phyloP scores from a whole-genome alignment of 352 stramenopile genomes.

The Phytopythium litorale region DNA sequence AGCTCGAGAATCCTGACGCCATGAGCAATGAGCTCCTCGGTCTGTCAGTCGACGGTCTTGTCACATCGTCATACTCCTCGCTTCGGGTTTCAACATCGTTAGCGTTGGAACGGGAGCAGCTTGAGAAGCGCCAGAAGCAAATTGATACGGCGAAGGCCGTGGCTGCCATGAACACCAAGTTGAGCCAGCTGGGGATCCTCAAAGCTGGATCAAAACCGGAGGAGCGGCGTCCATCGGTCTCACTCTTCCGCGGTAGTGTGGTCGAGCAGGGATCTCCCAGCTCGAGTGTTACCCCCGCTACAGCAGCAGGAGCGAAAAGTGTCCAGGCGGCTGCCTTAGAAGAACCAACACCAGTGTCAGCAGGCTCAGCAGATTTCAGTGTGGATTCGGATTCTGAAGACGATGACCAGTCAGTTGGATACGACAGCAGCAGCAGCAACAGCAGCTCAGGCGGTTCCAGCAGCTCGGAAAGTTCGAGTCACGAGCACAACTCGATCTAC shows the following conservation, averaged over 20 bases:
- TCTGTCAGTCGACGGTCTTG: conserved; percentile 26
- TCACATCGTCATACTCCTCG: conserved; percentile 4
- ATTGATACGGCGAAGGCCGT: conserved; percentile 72
- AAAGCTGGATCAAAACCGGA: conserved; percentile 11
- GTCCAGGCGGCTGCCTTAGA: not conserved
- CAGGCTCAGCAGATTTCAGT: too few relatives aligned
- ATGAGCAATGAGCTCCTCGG: conserved; percentile 23
- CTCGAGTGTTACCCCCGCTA: not conserved
- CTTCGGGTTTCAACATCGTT: conserved; percentile 29
- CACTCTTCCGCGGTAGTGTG: too few relatives aligned
- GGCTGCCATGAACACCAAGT: conserved; percentile 62
- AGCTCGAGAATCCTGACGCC: not conserved
- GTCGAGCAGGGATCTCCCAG: not conserved
- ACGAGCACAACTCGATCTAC: not conserved
- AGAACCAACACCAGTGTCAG: not conserved
- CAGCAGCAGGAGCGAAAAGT: not conserved
- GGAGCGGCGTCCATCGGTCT: not conserved
- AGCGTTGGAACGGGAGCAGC: conserved; percentile 60
- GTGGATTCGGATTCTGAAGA: not conserved
- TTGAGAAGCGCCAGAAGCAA: conserved; percentile 70
- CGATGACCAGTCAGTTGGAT: conserved; percentile 2
- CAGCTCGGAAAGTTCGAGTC: not conserved
- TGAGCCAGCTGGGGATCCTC: conserved; percentile 61
- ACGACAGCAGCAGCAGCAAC: conserved; percentile 3
- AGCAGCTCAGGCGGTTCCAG: not conserved